Evolutionary conservation across 2,329 filamentous ascomycete species (phyloP).

Genomic region (Hymenoscyphus linearis): DNA sequence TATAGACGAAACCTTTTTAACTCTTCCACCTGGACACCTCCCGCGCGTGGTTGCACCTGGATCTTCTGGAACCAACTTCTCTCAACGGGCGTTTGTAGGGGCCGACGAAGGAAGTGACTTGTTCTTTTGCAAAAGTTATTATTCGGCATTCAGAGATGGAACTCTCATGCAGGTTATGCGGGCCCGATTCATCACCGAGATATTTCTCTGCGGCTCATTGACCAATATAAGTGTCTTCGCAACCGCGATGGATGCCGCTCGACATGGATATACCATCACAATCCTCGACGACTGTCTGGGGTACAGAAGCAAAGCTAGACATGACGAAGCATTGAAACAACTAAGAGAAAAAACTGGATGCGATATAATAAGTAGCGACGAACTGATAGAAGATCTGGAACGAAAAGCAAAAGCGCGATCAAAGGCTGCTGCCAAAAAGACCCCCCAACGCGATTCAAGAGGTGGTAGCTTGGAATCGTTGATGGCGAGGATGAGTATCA

Average conservation of each 20-base stretch:
- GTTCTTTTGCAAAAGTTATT: slow-evolving; percentile 64
- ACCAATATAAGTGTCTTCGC: slow-evolving; percentile 88
- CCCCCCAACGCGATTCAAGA: neutral
- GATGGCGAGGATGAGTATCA: slow-evolving; percentile 26
- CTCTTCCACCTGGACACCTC: slow-evolving; percentile 17
- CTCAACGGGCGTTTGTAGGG: slow-evolving; percentile 37
- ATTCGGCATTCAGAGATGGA: slow-evolving; percentile 79
- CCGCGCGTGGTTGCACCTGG: slow-evolving; percentile 41
- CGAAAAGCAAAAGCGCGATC: slow-evolving; percentile 18
- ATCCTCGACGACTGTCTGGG: slow-evolving; percentile 86
- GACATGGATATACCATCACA: slow-evolving; percentile 81
- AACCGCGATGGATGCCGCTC: slow-evolving; percentile 83
- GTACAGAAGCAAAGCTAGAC: slow-evolving; percentile 64
- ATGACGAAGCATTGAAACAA: slow-evolving; percentile 38
- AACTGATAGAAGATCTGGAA: slow-evolving; percentile 24
- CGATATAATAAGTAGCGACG: slow-evolving; percentile 28
- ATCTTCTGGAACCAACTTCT: slow-evolving; percentile 43
- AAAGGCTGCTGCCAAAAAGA: slow-evolving; percentile 13
- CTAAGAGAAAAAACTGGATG: slow-evolving; percentile 30
- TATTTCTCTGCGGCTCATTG: slow-evolving; percentile 83
- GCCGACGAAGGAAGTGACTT: slow-evolving; percentile 43
- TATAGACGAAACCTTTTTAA: slow-evolving; percentile 27
- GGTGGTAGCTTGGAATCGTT: slow-evolving; percentile 22
- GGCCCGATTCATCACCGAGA: slow-evolving; percentile 80
- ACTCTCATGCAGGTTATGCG: slow-evolving; percentile 70